A percentile compares a stretch with the other conserved stretches of the same genome.
Evolutionary conservation across 2,329 filamentous ascomycete genomes (phyloP).

Genomic region (Xylariaceae sp.): DNA sequence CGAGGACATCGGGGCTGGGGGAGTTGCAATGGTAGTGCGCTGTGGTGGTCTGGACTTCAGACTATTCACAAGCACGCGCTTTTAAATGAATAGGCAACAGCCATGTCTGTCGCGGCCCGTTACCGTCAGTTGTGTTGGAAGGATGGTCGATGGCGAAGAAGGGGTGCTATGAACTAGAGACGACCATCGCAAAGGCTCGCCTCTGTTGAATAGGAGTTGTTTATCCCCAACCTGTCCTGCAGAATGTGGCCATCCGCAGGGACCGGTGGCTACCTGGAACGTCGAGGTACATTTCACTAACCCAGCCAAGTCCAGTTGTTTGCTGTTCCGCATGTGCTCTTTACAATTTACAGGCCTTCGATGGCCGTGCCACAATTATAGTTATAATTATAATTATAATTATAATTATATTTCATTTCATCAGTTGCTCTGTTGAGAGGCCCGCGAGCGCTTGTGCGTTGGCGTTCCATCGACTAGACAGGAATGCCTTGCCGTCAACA

Average conservation of each 20-base stretch:
- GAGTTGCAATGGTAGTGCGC: background rate
- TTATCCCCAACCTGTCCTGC: conserved; percentile 10
- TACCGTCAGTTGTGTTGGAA: background rate
- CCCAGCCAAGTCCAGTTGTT: conserved; percentile 4
- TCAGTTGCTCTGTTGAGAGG: background rate
- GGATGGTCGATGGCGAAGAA: background rate
- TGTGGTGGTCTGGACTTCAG: background rate
- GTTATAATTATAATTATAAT: too few relatives aligned
- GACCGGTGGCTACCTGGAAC: conserved; percentile 10
- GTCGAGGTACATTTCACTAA: conserved; percentile 12
- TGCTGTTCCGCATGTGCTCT: conserved; percentile 9
- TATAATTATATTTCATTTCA: background rate
- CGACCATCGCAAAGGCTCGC: conserved; percentile 2
- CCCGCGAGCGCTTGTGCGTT: background rate
- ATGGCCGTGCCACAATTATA: background rate
- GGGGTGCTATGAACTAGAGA: background rate
- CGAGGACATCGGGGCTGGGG: conserved; percentile 5
- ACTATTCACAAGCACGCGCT: background rate
- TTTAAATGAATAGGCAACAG: background rate
- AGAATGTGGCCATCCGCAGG: conserved; percentile 15
- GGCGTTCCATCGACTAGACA: background rate
- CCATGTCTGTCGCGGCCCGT: background rate
- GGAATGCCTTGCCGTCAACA: background rate
- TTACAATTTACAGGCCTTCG: background rate
- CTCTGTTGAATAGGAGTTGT: conserved; percentile 5